Evolutionary conservation across 2,329 filamentous ascomycete genomes (phyloP).

Genomic region (Botryotinia convoluta): DNA sequence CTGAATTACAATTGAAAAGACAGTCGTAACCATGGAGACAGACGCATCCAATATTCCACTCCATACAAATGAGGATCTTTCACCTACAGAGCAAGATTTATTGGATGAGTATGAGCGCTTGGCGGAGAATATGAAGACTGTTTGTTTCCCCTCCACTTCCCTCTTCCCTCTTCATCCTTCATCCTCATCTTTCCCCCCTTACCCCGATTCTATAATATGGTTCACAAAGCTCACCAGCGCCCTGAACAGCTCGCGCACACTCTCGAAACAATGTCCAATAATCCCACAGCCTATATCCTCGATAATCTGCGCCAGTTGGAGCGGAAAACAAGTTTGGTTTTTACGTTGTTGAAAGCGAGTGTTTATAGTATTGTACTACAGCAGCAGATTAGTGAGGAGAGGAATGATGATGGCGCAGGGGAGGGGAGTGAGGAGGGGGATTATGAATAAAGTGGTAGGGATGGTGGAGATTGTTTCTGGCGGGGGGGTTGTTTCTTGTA

Average conservation of each 20-base stretch:
- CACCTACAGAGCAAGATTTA: conserved; percentile 87
- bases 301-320: conserved; percentile 86
- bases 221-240: background rate
- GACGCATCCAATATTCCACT: conserved; percentile 11
- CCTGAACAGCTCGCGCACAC: conserved; percentile 52
- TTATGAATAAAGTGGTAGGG: background rate
- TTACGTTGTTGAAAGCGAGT: conserved; percentile 93
- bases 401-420: conserved; percentile 22
- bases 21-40: conserved; percentile 18
- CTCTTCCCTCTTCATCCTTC: background rate
- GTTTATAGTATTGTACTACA: conserved; percentile 98
- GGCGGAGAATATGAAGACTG: conserved; percentile 87
- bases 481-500: background rate
- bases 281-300: conserved; percentile 76
- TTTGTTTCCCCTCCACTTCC: conserved; percentile 41
- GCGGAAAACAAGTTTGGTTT: conserved; percentile 90
- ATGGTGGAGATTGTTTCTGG: background rate
- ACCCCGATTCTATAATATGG: background rate
- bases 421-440: conserved; percentile 9
- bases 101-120: conserved; percentile 89
- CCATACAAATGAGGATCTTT: conserved; percentile 50
- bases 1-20: background rate
- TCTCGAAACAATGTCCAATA: conserved; percentile 62
- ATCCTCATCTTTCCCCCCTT: background rate
- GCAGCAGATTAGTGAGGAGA: conserved; percentile 72